Evolutionary conservation across 768 basidiomycete genomes (phyloP).

Genomic region (Trametes punicea): DNA sequence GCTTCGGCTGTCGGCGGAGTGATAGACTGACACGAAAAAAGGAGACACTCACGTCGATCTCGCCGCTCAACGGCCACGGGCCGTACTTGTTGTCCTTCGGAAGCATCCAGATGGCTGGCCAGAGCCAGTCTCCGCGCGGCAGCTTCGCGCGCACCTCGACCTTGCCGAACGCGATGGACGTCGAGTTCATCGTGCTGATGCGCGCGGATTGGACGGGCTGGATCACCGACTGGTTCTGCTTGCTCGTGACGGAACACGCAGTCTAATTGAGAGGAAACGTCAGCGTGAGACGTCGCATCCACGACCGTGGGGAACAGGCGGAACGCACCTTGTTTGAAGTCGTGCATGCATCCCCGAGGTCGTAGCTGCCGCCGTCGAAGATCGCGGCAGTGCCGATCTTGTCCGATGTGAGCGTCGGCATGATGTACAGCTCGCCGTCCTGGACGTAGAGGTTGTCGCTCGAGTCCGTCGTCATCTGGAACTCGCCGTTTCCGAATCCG

Average conservation of each 20-base stretch:
- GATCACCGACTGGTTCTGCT: slow-evolving; percentile 35
- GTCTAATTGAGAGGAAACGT: slow-evolving; percentile 24
- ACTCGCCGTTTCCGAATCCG: slow-evolving; percentile 56
- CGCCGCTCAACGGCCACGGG: slow-evolving; percentile 51
- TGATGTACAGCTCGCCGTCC: slow-evolving; percentile 53
- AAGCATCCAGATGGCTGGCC: slow-evolving; percentile 46
- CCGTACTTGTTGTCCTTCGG: slow-evolving; percentile 46
- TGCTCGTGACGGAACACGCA: slow-evolving; percentile 43
- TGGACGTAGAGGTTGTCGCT: slow-evolving; percentile 41
- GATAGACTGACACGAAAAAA: not conserved
- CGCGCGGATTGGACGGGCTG: slow-evolving; percentile 55
- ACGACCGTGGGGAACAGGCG: not conserved
- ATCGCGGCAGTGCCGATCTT: slow-evolving; percentile 38
- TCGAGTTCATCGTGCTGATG: slow-evolving; percentile 47
- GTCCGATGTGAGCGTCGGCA: slow-evolving; percentile 56
- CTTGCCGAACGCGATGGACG: slow-evolving; percentile 52
- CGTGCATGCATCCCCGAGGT: slow-evolving; percentile 21
- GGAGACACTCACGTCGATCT: slow-evolving; percentile 52
- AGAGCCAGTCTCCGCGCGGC: slow-evolving; percentile 43
- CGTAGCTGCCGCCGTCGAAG: slow-evolving; percentile 28
- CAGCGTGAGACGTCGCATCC: not conserved
- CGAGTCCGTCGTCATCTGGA: slow-evolving; percentile 50
- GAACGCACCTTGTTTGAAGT: slow-evolving; percentile 14
- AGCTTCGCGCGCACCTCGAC: slow-evolving; percentile 51
- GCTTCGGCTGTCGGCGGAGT: not conserved